A percentile compares a stretch with the other conserved stretches of the same genome.
Evolutionary conservation across 495 filamentous ascomycete genomes (phyloP).

Genomic region (Neurospora terricola): DNA sequence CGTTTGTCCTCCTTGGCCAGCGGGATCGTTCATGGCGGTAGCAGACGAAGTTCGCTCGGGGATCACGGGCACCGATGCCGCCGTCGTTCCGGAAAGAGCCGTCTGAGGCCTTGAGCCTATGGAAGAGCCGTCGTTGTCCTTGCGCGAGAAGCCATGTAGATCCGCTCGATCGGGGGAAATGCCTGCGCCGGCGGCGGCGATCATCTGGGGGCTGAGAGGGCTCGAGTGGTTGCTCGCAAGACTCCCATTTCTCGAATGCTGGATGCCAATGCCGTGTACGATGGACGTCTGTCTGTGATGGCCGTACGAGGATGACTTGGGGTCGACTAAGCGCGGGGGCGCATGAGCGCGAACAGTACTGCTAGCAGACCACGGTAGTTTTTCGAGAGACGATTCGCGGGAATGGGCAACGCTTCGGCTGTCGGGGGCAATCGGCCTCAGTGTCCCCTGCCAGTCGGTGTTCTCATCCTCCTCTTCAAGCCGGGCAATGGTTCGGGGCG

Average conservation of each 20-base stretch:
- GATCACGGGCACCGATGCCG: conserved; percentile 18
- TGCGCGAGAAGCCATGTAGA: conserved; percentile 30
- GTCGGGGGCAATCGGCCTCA: conserved; percentile 28
- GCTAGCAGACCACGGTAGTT: conserved; percentile 43
- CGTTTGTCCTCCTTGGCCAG: conserved; percentile 3
- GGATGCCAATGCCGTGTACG: conserved; percentile 81
- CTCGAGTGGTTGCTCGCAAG: conserved; percentile 52
- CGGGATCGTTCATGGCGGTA: conserved; percentile 11
- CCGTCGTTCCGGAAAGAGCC: conserved; percentile 34
- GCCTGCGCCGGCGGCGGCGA: conserved; percentile 53
- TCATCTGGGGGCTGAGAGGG: conserved; percentile 75
- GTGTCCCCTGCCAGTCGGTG: conserved; percentile 33
- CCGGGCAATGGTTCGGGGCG: conserved; percentile 31
- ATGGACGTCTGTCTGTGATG: conserved; percentile 93
- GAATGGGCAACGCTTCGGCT: conserved; percentile 34
- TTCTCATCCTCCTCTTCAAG: conserved; percentile 33
- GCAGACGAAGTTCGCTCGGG: conserved; percentile 27
- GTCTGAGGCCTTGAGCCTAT: conserved; percentile 27
- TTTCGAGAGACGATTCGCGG: conserved; percentile 41
- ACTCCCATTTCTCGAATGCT: conserved; percentile 83
- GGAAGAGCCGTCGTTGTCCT: conserved; percentile 28
- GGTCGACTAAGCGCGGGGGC: conserved; percentile 43
- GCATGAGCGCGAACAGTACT: conserved; percentile 26
- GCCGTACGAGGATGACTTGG: conserved; percentile 53
- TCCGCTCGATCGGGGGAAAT: conserved; percentile 34